Percentiles rank a stretch among this genome's conserved stretches.
phyloP scores from a whole-genome alignment of 805 yeast species.

The Cyberlindnera samutprakarnensis region DNA sequence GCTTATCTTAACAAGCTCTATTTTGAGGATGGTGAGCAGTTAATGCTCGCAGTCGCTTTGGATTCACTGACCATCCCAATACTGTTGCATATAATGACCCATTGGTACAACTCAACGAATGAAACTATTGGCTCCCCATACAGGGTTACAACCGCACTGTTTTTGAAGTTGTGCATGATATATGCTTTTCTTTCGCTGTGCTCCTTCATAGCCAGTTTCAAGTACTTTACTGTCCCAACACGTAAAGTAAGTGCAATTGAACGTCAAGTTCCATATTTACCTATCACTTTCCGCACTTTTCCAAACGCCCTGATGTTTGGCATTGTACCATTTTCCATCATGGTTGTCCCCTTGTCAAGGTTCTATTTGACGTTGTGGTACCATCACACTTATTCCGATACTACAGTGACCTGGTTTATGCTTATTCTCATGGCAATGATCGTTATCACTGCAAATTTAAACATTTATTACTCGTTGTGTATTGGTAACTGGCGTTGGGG shows the following conservation, averaged over 20 bases:
- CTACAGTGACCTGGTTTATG: slow-evolving; percentile 13
- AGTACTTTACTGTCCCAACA: slow-evolving; percentile 5
- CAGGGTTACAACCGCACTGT: slow-evolving; percentile 5
- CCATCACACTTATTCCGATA: slow-evolving; percentile 18
- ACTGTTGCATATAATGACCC: slow-evolving; percentile 5
- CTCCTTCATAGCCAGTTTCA: slow-evolving; percentile 10
- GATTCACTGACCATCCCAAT: slow-evolving; percentile 19
- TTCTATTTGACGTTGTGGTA: slow-evolving; percentile 22
- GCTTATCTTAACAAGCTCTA: slow-evolving; percentile 16
- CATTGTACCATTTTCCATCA: slow-evolving; percentile 23
- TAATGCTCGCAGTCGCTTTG: slow-evolving; percentile 1
- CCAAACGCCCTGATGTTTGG: slow-evolving; percentile 23
- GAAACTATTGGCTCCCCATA: slow-evolving; percentile 20
- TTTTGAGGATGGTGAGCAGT: slow-evolving; percentile 6
- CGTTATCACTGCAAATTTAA: slow-evolving; percentile 14
- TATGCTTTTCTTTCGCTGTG: slow-evolving; percentile 10
- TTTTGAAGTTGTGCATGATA: slow-evolving; percentile 1
- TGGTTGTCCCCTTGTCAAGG: slow-evolving; percentile 21
- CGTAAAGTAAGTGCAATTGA: slow-evolving; percentile 14
- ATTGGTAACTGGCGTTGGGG: slow-evolving; percentile 26
- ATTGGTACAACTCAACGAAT: slow-evolving; percentile 13
- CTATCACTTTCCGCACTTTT: slow-evolving; percentile 19
- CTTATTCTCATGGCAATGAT: slow-evolving; percentile 13
- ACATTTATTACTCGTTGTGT: slow-evolving; percentile 18
- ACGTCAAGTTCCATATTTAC: slow-evolving; percentile 18